Percentiles rank a stretch among this genome's conserved stretches.
phyloP scores from a whole-genome alignment of 2,329 filamentous ascomycete species.

The Talaromyces pinophilus region DNA sequence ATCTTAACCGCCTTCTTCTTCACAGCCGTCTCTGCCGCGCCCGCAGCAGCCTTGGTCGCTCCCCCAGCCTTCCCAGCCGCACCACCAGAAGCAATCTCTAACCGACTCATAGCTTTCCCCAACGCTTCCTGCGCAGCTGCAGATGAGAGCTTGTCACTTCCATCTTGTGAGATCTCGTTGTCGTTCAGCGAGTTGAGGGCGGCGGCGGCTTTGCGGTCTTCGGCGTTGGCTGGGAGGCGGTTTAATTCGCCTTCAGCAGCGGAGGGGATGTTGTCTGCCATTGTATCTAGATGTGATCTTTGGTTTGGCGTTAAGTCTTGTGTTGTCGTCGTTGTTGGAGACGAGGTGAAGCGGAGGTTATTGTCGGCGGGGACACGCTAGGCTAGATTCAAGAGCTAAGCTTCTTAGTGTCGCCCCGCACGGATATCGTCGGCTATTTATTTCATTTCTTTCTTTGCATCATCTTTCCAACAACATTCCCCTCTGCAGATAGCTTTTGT shows the following conservation, averaged over 20 bases:
- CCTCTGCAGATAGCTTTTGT: not conserved
- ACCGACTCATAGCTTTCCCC: conserved; percentile 51
- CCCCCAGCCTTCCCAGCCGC: conserved; percentile 28
- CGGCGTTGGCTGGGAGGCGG: conserved; percentile 45
- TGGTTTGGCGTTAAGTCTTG: not conserved
- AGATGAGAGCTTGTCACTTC: conserved; percentile 34
- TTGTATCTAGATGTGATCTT: conserved; percentile 25
- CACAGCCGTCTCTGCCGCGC: conserved; percentile 31
- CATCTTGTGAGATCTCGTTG: conserved; percentile 41
- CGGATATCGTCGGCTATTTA: conserved; percentile 12
- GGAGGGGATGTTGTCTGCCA: conserved; percentile 49
- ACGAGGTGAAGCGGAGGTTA: not conserved
- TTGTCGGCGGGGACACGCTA: not conserved
- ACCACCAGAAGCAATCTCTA: conserved; percentile 43
- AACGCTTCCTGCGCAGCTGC: conserved; percentile 50
- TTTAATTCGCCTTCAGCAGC: conserved; percentile 39
- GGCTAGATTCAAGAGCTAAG: not conserved
- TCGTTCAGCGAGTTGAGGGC: conserved; percentile 51
- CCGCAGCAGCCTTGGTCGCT: conserved; percentile 22
- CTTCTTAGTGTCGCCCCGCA: conserved; percentile 5
- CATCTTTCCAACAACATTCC: not conserved
- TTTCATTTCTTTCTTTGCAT: not conserved
- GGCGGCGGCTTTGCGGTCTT: conserved; percentile 54
- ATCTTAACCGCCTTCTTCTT: conserved; percentile 50
- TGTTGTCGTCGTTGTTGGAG: no score